Conservation (phyloP, 2,329 filamentous ascomycete species). For the Hypoxylon sp. region DNA sequence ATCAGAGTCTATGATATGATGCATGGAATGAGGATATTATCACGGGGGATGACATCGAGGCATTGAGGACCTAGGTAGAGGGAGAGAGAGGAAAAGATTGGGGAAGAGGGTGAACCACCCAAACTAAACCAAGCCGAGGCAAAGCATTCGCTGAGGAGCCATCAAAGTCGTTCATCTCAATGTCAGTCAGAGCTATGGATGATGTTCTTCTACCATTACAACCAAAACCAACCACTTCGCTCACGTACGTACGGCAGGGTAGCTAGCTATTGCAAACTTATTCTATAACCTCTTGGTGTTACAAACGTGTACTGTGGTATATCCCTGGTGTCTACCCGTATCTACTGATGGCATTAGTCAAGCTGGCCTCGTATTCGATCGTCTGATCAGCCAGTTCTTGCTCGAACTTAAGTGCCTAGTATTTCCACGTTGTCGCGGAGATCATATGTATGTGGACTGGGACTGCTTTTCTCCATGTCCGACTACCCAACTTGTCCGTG, state of each 20-base stretch:
- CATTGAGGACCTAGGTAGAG: constrained; percentile 1
- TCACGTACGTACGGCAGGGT: constrained; percentile 3
- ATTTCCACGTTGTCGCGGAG: not conserved
- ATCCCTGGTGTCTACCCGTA: not conserved
- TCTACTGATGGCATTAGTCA: too few relatives aligned
- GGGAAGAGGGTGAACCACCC: not conserved
- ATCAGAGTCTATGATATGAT: constrained; percentile 14
- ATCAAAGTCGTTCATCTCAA: constrained; percentile 25
- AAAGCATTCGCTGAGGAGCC: constrained; percentile 36
- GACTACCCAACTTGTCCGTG: not conserved
- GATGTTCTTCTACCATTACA: constrained; percentile 19
- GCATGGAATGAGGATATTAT: constrained; percentile 9
- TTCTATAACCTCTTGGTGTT: not conserved
- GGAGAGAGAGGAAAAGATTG: not conserved
- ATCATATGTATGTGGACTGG: too few relatives aligned
- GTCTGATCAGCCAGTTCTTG: too few relatives aligned
- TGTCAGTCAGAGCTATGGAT: constrained; percentile 27
- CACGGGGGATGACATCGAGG: not conserved
- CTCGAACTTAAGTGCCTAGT: too few relatives aligned
- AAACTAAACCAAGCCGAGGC: constrained; percentile 5
- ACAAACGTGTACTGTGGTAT: not conserved
- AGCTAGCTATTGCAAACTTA: constrained; percentile 1
- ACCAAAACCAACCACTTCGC: constrained; percentile 1
- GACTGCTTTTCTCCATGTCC: not conserved
- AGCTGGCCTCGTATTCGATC: not conserved